phyloP scores from a whole-genome alignment of 129 eudicot species.

The Apium graveolens region DNA sequence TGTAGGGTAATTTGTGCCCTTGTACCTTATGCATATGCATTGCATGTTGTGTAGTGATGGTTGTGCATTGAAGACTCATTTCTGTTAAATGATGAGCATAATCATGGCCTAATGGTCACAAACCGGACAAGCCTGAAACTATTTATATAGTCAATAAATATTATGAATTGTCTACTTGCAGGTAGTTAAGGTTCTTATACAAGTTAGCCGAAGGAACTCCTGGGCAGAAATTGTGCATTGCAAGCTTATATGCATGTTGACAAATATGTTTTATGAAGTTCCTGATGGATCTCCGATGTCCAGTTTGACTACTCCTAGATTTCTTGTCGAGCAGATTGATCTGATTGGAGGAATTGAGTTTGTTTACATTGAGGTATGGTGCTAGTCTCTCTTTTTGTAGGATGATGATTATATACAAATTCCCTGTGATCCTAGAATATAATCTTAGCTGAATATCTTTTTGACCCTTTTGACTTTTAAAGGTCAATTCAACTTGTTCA shows the following conservation, averaged over 20 bases:
- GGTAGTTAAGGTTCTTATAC: constrained; percentile 75
- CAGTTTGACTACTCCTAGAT: constrained; percentile 37
- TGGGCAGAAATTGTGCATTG: constrained; percentile 94
- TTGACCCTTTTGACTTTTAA: background rate
- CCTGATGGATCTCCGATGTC: constrained; percentile 47
- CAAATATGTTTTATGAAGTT: constrained; percentile 85
- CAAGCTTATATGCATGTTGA: constrained; percentile 81
- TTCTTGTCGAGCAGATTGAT: constrained; percentile 72
- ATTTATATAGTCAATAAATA: background rate
- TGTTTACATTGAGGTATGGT: constrained; percentile 71
- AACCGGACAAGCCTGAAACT: background rate
- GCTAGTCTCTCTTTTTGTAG: background rate
- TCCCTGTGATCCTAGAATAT: background rate
- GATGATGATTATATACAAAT: background rate
- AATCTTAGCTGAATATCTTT: background rate
- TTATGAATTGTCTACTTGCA: constrained; percentile 19
- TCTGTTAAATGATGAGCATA: background rate
- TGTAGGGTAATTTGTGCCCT: background rate
- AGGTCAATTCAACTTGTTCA: background rate
- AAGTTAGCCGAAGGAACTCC: constrained; percentile 77
- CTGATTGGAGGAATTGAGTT: constrained; percentile 94
- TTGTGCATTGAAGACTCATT: background rate
- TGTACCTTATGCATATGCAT: too few relatives aligned
- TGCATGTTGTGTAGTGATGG: background rate
- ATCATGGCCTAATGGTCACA: background rate